phyloP scores from a whole-genome alignment of 352 stramenopile genomes.

The Pythium dissimile region DNA sequence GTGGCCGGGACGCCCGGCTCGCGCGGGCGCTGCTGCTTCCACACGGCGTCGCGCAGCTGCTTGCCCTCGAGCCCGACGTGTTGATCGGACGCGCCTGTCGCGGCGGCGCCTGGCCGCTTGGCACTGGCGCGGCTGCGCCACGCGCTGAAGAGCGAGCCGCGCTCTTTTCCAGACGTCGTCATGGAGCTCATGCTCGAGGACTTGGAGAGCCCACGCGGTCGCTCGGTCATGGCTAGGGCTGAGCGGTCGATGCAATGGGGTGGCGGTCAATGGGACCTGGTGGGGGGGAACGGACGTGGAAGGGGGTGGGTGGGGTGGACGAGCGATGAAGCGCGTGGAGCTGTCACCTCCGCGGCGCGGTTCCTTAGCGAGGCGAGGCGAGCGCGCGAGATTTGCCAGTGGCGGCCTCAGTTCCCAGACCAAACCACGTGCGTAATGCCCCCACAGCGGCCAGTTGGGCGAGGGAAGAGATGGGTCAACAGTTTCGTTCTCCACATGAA shows the following conservation, averaged over 20 bases:
- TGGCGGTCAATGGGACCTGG: too few species aligned
- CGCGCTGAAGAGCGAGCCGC: slow-evolving; percentile 14
- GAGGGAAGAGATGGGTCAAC: too few species aligned
- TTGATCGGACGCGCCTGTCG: neutral
- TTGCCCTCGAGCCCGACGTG: slow-evolving; percentile 14
- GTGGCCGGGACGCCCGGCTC: neutral
- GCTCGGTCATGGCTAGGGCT: slow-evolving; percentile 9
- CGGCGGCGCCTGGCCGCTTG: neutral
- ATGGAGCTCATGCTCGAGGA: slow-evolving; percentile 15
- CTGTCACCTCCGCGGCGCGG: too few species aligned
- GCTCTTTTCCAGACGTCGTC: neutral
- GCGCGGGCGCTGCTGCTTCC: slow-evolving; percentile 21
- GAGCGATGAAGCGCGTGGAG: too few species aligned
- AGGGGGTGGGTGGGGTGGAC: too few species aligned
- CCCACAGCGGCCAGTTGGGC: too few species aligned
- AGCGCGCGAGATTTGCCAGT: too few species aligned
- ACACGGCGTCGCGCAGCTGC: slow-evolving; percentile 23
- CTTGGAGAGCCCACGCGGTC: slow-evolving; percentile 5
- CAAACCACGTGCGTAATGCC: too few species aligned
- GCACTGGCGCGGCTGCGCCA: slow-evolving; percentile 10
- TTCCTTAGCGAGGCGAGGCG: too few species aligned
- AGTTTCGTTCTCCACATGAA: too few species aligned
- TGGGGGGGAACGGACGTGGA: neutral
- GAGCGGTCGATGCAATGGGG: neutral
- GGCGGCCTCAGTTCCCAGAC: too few species aligned